Percentiles rank a stretch among this genome's conserved stretches.
These are phyloP conservation scores for Rubroshorea leprosula DNA, from an alignment of 345 rosid genomes.

Conservation along the genomic window DNA sequence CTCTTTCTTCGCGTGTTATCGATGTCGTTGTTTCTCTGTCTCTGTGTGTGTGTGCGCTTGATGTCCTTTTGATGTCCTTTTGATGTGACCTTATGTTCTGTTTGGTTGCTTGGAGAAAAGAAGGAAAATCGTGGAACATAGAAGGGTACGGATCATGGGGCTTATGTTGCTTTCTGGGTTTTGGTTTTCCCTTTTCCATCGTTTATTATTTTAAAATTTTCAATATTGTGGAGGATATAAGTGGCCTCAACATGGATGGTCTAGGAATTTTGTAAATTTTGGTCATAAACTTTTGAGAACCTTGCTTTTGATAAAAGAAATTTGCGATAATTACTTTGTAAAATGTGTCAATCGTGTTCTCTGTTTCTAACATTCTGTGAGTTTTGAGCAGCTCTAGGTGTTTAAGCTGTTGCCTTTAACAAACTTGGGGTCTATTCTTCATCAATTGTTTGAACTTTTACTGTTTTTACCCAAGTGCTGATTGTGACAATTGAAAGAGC, in stretches of 20 bases:
- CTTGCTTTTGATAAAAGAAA: no score
- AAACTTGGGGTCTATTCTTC: background rate
- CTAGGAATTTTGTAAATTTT: no score
- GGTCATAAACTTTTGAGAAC: no score
- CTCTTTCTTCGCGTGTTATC: background rate
- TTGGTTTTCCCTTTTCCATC: background rate
- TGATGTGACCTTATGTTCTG: background rate
- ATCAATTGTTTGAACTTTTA: background rate
- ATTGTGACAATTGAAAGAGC: no score
- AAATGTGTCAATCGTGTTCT: no score
- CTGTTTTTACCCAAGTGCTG: no score
- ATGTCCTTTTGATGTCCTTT: no score
- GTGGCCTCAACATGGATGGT: no score
- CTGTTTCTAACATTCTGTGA: no score
- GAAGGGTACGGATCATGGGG: background rate
- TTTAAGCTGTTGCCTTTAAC: background rate
- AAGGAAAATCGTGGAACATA: background rate
- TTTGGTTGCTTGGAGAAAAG: slow-evolving; percentile 7
- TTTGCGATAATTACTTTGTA: no score
- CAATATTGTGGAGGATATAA: no score
- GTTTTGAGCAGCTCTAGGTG: no score
- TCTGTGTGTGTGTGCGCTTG: slow-evolving; percentile 1
- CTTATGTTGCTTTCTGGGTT: background rate
- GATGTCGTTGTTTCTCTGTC: background rate
- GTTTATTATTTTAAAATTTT: background rate